Base-by-base conservation (phyloP, 2,329 filamentous ascomycete species). In the Phialophora macrospora region DNA sequence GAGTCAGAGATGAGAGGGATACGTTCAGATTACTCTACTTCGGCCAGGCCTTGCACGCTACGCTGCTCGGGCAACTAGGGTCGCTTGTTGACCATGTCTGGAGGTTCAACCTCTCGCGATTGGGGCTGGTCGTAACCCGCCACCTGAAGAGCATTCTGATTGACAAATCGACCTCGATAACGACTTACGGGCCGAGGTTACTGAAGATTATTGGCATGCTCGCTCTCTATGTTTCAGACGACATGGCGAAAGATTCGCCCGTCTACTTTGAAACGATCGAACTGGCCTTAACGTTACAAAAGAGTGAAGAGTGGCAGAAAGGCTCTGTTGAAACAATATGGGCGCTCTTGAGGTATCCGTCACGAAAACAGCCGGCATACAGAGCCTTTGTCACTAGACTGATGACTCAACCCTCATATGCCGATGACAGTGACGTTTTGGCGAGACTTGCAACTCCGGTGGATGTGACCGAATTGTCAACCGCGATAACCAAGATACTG, bases 1-100 rank as follows among this genome's bases (percentile, higher is more conserved):
- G 14, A 28, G 57, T 90, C 12, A 82, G 73, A 58, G 76, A 78
- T 49, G 72, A 73, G 28, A 74, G 74, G 56, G 80, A 81, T 68
- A 70, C 77, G 20, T 66, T 74, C 44, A 77, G 80, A n/a, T 71
- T 82, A 55, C 72, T 77, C n/a, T 80, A 79, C 64, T 81, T 82
- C 68, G 77, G 76, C 20, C 73, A 75, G 66, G 77, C 77, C 14
- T 77, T 82, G n/a, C 63, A 62, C 12, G 63, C 55, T 2, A 67
- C 67, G 8, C 26, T 57, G 28, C 6, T 30, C 9, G 55, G 56
- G n/a, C 26, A 56, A 26, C 52, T n/a, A 22, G 28, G 28, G 24
- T 30, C 52, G 28, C 52, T 55, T 17, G 52, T 11, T 17, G 52
- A 55, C 24, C 12, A 34, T 32, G 28, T 55, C n/a, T 67, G 60